Conservation (phyloP, 805 yeast species). For the Vanderwaltozyma verrucispora region DNA sequence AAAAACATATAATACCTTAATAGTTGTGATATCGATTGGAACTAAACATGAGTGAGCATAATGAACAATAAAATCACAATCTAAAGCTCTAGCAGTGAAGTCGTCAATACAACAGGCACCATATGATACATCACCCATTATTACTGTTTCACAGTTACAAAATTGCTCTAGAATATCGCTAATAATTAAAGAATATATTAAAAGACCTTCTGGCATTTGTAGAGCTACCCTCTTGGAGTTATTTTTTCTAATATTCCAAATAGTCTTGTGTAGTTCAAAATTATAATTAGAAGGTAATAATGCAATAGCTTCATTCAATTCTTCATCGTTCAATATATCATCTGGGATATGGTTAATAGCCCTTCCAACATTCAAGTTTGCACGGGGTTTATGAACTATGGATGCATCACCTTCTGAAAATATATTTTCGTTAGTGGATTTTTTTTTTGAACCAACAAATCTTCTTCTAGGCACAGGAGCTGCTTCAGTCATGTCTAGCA, state of each 20-base stretch:
- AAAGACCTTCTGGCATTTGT: conserved; percentile 95
- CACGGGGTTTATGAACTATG: conserved; percentile 22
- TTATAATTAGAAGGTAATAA: conserved; percentile 85
- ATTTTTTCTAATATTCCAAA: conserved; percentile 78
- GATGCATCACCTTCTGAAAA: conserved; percentile 16
- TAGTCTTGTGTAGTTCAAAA: conserved; percentile 91
- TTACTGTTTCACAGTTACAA: conserved; percentile 74
- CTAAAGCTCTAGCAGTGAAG: conserved; percentile 83
- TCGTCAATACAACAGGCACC: conserved; percentile 99
- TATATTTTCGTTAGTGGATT: conserved; percentile 15
- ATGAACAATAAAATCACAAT: conserved; percentile 90
- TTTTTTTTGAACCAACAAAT: conserved; percentile 49
- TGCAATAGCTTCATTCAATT: conserved; percentile 72
- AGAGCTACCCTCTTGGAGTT: conserved; percentile 77
- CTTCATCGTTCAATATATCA: conserved; percentile 70
- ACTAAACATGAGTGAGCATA: conserved; percentile 97
- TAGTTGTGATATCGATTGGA: conserved; percentile 84
- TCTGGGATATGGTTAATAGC: conserved; percentile 81
- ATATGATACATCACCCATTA: conserved; percentile 98
- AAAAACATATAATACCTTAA: conserved; percentile 89
- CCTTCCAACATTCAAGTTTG: conserved; percentile 37
- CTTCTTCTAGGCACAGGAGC: conserved; percentile 37
- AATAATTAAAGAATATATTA: conserved; percentile 80
- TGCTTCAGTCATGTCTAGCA: conserved; percentile 9
- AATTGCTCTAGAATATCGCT: conserved; percentile 90